Percentiles rank a stretch among this genome's conserved stretches.
Evolutionary conservation across 768 basidiomycete species (phyloP).

Genomic region (Tricholoma furcatifolium): DNA sequence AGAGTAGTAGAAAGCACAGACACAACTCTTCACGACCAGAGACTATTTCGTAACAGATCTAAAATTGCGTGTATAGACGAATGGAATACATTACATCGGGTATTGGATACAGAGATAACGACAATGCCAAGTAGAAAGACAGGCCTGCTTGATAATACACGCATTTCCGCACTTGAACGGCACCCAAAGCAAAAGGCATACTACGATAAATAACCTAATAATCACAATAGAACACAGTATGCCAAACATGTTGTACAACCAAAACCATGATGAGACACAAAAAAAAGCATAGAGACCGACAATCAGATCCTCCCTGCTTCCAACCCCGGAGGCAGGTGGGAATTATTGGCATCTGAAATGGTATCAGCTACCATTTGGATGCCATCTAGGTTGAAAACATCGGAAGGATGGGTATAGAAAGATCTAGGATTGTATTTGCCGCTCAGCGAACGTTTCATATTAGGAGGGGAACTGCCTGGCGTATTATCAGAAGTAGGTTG

Average conservation of each 20-base stretch:
- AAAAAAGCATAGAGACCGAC: too few relatives aligned
- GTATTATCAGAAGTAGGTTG: not conserved
- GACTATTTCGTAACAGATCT: not conserved
- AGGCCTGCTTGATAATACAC: not conserved
- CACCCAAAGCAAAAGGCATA: too few relatives aligned
- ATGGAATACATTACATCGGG: not conserved
- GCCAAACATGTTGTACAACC: not conserved
- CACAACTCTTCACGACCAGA: not conserved
- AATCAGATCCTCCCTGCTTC: not conserved
- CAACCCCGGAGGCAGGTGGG: not conserved
- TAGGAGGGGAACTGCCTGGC: conserved; percentile 6
- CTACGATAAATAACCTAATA: not conserved
- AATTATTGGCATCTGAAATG: not conserved
- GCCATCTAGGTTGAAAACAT: not conserved
- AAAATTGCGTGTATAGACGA: not conserved
- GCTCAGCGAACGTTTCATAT: not conserved
- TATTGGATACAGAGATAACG: not conserved
- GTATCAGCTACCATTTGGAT: not conserved
- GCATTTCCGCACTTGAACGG: not conserved
- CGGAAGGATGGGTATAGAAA: not conserved
- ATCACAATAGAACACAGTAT: not conserved
- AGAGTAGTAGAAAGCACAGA: too few relatives aligned
- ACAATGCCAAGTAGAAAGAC: not conserved
- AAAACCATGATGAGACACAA: not conserved
- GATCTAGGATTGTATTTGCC: not conserved